Evolutionary conservation across 495 filamentous ascomycete genomes (phyloP), one percentile per base, ranked within the genome.

Genomic region (Darksidea phi): DNA sequence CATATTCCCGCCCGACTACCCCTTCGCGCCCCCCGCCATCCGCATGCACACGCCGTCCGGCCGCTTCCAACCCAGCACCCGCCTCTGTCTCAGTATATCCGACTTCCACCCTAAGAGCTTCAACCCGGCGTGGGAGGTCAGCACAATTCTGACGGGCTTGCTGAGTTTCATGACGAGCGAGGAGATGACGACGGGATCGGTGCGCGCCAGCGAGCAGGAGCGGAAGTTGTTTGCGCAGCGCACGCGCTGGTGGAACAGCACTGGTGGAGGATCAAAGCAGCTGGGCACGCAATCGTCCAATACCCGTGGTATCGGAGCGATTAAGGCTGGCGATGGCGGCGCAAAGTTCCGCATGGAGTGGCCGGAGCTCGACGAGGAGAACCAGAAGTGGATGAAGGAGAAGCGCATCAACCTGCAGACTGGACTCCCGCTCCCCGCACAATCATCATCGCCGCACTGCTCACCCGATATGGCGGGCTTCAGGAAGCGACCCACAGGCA

Each of bases 41-140:
- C 89, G 92, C 64, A 97, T 98, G 94, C 94, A 97, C 77, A 98
- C 94, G 0, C 94, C 94, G 38, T 91, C 87, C 24, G 94, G 93
- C 63, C 87, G 93, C 72, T 98, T 98, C 78, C 91, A 96, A 71
- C 90, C 91, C 10, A 90, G 86, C 1, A 91, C 89, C 10, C 86
- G 95, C 18, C 85, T 98, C 17, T 97, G 95, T 67, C 88, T 97
- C 54, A 90, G 87, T 72, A 98, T 97, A 67, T 89, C 85, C 62
- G 94, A 98, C 72, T 98, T 97, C 76, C 94, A 98, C 72, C 94
- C 94, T 0, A 91, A 92, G 67, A 92, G 88, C 38, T 98, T 98
- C 81, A 98, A 98, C 71, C 94, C 94, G 10, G 92, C 94, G n/a
- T 98, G 94, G 94, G 91, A 95, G 67, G 94, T 97, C 11, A 90